These are phyloP conservation scores for Blastomyces gilchristii DNA, from an alignment of 2,329 filamentous ascomycete genomes.

Conservation along the genomic window DNA sequence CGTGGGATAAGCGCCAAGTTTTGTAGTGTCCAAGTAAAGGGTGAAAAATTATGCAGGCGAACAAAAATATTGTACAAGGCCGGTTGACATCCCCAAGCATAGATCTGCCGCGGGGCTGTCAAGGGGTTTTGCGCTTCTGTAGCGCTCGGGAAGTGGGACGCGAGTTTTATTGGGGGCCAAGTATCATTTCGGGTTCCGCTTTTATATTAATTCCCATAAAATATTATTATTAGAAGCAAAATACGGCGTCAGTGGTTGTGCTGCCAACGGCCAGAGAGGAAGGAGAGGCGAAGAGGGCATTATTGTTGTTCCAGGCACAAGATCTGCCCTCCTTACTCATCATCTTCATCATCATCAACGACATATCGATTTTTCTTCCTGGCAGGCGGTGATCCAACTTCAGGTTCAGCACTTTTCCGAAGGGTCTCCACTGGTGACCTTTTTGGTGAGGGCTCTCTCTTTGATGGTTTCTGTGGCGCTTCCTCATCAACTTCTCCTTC, in stretches of 20 bases:
- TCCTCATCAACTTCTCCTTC: conserved; percentile 35
- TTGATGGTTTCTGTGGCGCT: conserved; percentile 18
- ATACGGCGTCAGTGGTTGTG: neutral
- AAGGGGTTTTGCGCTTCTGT: neutral
- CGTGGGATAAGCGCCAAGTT: neutral
- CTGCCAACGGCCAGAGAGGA: neutral
- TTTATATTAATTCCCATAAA: neutral
- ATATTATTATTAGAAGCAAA: neutral
- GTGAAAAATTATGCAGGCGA: neutral
- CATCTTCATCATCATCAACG: conserved; percentile 41
- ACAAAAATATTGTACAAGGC: neutral
- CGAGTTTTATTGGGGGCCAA: neutral
- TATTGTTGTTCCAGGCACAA: neutral
- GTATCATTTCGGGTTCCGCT: neutral
- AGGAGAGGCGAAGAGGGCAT: neutral
- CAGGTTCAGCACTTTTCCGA: conserved; percentile 15
- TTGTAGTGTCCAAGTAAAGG: neutral
- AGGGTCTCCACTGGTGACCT: conserved; percentile 14
- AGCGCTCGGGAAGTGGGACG: neutral
- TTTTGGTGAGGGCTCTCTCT: conserved; percentile 19
- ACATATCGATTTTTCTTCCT: conserved; percentile 41
- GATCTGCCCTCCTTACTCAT: conserved; percentile 18
- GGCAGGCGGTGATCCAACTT: conserved; percentile 25
- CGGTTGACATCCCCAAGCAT: neutral
- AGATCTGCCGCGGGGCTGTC: neutral